A percentile compares a stretch with the other conserved stretches of the same genome.
Evolutionary conservation across 2,329 filamentous ascomycete species (phyloP).

Genomic region (Cladophialophora psammophila): DNA sequence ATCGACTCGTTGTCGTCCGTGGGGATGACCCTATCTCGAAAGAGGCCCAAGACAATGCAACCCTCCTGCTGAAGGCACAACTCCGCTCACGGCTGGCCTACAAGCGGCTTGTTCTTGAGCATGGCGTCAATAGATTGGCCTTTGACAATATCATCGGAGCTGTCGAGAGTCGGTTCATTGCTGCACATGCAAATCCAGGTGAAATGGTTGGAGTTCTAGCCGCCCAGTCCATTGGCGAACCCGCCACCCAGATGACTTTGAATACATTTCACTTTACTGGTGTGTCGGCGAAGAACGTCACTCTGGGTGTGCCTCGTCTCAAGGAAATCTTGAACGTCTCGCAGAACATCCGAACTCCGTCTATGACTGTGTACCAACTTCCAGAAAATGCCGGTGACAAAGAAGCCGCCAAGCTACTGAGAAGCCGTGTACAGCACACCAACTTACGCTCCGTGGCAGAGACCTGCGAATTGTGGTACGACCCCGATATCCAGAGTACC

Average conservation of each 20-base stretch:
- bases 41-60: constrained; percentile 89
- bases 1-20: constrained; percentile 82
- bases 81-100: constrained; percentile 88
- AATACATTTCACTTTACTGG: constrained; percentile 99
- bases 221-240: constrained; percentile 97
- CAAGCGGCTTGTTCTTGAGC: constrained; percentile 86
- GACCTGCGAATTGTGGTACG: constrained; percentile 95
- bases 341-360: constrained; percentile 97
- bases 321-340: constrained; percentile 99
- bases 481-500: constrained; percentile 85
- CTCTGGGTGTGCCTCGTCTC: constrained; percentile 95
- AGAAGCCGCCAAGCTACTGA: constrained; percentile 82
- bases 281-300: constrained; percentile 99
- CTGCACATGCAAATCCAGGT: constrained; percentile 85
- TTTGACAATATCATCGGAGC: constrained; percentile 93
- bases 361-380: constrained; percentile 89
- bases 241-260: constrained; percentile 98
- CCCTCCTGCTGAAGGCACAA: constrained; percentile 89
- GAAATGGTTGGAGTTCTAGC: constrained; percentile 99
- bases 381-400: constrained; percentile 68
- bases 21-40: constrained; percentile 80
- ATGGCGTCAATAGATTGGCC: constrained; percentile 86
- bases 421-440: constrained; percentile 92
- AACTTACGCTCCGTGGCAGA: constrained; percentile 90
- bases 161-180: constrained; percentile 85